phyloP scores from a whole-genome alignment of 495 filamentous ascomycete genomes.

The Gamarada debralockiae region DNA sequence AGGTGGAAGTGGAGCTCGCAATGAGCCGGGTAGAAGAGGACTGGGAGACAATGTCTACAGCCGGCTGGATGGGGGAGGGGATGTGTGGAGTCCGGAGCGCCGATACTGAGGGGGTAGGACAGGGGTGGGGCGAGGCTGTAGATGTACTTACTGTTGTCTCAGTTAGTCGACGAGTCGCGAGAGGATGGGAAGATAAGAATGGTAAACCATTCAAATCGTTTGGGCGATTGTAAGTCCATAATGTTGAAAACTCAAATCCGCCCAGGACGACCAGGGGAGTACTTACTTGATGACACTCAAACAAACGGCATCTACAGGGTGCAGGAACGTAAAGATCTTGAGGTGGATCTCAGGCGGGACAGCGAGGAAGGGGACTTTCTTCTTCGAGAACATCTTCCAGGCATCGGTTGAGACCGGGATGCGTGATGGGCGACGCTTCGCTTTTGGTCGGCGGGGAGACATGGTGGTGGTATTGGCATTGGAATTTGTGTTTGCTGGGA shows the following conservation, averaged over 20 bases:
- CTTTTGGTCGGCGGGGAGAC: too few relatives aligned
- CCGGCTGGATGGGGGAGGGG: not conserved
- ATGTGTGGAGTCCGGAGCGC: constrained; percentile 1
- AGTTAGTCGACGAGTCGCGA: too few relatives aligned
- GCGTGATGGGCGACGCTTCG: too few relatives aligned
- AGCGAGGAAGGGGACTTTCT: constrained; percentile 1
- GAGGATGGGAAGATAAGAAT: too few relatives aligned
- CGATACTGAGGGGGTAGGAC: not conserved
- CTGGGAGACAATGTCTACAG: constrained; percentile 15
- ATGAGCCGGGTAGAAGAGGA: constrained; percentile 17
- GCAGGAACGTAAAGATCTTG: constrained; percentile 4
- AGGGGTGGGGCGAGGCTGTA: not conserved
- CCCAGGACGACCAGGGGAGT: too few relatives aligned
- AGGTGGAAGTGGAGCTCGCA: constrained; percentile 22
- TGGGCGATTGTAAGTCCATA: too few relatives aligned
- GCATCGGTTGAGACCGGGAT: not conserved
- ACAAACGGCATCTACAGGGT: constrained; percentile 13
- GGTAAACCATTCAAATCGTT: too few relatives aligned
- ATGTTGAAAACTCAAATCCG: too few relatives aligned
- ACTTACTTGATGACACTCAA: constrained; percentile 13
- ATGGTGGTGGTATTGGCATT: too few relatives aligned
- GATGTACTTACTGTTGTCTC: constrained; percentile 9
- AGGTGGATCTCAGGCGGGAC: constrained; percentile 10
- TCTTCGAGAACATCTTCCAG: constrained; percentile 2
- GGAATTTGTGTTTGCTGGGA: too few relatives aligned